These are phyloP conservation scores for Pyrrhoderma lamaoense DNA, from an alignment of 1,284 basidiomycete genomes.

Conservation along the genomic window DNA sequence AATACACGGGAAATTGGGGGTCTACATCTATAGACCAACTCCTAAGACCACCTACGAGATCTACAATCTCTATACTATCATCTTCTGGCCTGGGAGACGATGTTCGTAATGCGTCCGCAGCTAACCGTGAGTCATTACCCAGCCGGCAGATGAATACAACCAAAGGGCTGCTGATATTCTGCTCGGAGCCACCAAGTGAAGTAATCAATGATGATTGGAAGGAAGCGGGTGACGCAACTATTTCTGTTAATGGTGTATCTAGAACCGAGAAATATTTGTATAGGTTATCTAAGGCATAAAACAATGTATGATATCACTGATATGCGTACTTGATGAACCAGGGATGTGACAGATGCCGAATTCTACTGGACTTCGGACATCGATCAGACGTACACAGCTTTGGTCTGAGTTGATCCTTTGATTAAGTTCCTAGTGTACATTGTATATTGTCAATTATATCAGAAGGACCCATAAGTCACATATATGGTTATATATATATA, in stretches of 20 bases:
- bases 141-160: conserved; percentile 69
- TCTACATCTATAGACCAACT: conserved; percentile 75
- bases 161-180: conserved; percentile 24
- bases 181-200: background rate
- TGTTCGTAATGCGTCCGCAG: conserved; percentile 56
- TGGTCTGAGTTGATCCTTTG: conserved; percentile 29
- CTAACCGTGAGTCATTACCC: conserved; percentile 92
- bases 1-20: conserved; percentile 73
- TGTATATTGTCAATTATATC: background rate
- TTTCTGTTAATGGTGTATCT: conserved; percentile 64
- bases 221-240: conserved; percentile 51
- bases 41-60: conserved; percentile 72
- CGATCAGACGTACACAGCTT: conserved; percentile 48
- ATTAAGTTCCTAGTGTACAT: conserved; percentile 36
- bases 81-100: background rate
- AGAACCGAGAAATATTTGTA: background rate
- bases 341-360: conserved; percentile 84
- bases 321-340: conserved; percentile 64
- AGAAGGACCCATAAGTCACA: background rate
- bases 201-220: conserved; percentile 27
- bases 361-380: conserved; percentile 78
- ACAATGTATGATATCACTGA: background rate
- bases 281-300: background rate
- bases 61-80: conserved; percentile 30
- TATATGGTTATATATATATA: conserved; percentile 22